phyloP scores from a whole-genome alignment of 805 yeast species.

The Saturnispora saitoi region DNA sequence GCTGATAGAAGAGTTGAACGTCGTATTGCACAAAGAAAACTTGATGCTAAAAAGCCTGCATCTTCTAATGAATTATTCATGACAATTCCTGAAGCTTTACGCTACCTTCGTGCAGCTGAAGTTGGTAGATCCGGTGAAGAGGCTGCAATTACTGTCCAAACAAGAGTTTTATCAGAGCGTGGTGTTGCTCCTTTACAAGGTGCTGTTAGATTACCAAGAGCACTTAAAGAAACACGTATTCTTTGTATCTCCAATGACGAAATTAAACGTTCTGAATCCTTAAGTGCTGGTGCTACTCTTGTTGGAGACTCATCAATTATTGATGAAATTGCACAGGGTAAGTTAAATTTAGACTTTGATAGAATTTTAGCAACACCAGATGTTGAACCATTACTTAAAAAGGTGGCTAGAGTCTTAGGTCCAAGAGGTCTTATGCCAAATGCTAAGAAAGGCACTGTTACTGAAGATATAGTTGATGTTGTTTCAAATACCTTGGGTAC shows the following conservation, averaged over 20 bases:
- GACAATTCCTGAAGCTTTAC: conserved; percentile 64
- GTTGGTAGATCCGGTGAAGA: conserved; percentile 74
- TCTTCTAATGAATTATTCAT: conserved; percentile 53
- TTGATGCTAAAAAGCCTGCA: conserved; percentile 36
- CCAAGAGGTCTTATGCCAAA: conserved; percentile 86
- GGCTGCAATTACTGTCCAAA: conserved; percentile 60
- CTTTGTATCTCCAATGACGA: conserved; percentile 59
- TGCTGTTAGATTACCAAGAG: conserved; percentile 60
- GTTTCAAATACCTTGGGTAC: conserved; percentile 55
- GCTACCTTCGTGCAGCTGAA: conserved; percentile 79
- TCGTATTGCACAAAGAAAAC: conserved; percentile 19
- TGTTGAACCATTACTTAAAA: conserved; percentile 50
- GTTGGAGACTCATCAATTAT: conserved; percentile 72
- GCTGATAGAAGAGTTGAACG: conserved; percentile 20
- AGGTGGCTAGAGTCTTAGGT: conserved; percentile 75
- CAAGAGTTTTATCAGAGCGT: conserved; percentile 58
- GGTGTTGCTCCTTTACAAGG: conserved; percentile 76
- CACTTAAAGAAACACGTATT: conserved; percentile 56
- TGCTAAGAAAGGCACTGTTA: conserved; percentile 78
- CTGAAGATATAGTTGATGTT: conserved; percentile 49
- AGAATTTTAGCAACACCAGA: conserved; percentile 84
- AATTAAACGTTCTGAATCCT: conserved; percentile 44
- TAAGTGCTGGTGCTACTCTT: conserved; percentile 48
- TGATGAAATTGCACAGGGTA: conserved; percentile 47
- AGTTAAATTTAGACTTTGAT: conserved; percentile 51